Percentiles rank a stretch among this genome's conserved stretches.
Evolutionary conservation across 768 basidiomycete species (phyloP).

Genomic region (Podaxis pistillaris): DNA sequence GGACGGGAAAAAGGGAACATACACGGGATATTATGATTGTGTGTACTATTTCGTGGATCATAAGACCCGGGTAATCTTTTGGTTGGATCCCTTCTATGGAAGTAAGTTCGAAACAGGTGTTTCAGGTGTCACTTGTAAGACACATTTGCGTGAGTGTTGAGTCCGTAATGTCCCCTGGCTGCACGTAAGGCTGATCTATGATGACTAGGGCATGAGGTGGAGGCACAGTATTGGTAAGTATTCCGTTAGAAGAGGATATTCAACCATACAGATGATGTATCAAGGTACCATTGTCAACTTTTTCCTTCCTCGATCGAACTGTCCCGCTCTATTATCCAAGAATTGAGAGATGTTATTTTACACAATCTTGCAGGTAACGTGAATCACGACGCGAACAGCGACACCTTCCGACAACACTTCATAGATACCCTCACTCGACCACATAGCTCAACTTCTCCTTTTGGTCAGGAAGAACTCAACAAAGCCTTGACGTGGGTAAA

Average conservation of each 20-base stretch:
- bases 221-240: slow-evolving; percentile 41
- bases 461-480: slow-evolving; percentile 33
- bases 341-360: slow-evolving; percentile 37
- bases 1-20: slow-evolving; percentile 12
- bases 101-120: slow-evolving; percentile 28
- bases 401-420: not conserved
- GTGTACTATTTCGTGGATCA: slow-evolving; percentile 42
- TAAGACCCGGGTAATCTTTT: slow-evolving; percentile 44
- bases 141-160: slow-evolving; percentile 38
- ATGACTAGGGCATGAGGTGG: slow-evolving; percentile 34
- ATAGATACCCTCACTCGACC: slow-evolving; percentile 39
- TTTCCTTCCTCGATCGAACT: slow-evolving; percentile 31
- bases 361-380: slow-evolving; percentile 35
- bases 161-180: not conserved
- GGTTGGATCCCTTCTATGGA: slow-evolving; percentile 44
- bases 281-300: slow-evolving; percentile 36
- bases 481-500: slow-evolving; percentile 33
- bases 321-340: slow-evolving; percentile 25
- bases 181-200: not conserved
- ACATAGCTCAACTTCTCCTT: slow-evolving; percentile 36
- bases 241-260: not conserved
- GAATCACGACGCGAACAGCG: not conserved
- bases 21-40: slow-evolving; percentile 21
- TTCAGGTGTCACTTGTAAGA: slow-evolving; percentile 34
- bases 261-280: not conserved